phyloP scores from a whole-genome alignment of 495 filamentous ascomycete genomes.

The Trichocladium uniseriatum region DNA sequence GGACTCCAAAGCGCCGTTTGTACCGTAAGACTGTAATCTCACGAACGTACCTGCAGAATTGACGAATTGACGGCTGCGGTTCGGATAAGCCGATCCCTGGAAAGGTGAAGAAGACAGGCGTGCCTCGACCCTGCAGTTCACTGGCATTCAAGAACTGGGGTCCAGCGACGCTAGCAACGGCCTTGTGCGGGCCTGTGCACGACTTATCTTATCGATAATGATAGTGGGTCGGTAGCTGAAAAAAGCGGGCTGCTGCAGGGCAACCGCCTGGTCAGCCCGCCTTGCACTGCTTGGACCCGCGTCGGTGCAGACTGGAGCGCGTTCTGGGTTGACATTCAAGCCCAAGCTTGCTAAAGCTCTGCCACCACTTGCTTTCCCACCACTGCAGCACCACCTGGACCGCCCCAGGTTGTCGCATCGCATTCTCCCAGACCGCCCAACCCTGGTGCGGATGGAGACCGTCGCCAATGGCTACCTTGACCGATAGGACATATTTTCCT shows the following conservation, averaged over 20 bases:
- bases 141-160: no score
- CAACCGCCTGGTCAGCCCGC: background rate
- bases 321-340: no score
- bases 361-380: background rate
- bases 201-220: constrained; percentile 14
- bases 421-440: constrained; percentile 2
- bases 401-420: constrained; percentile 2
- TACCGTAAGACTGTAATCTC: background rate
- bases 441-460: constrained; percentile 28
- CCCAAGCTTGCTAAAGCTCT: background rate
- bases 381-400: background rate
- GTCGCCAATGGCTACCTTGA: constrained; percentile 57
- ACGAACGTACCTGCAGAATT: no score
- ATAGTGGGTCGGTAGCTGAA: constrained; percentile 2
- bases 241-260: constrained; percentile 6
- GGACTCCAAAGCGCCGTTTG: background rate
- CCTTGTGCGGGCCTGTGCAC: background rate
- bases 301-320: constrained; percentile 8
- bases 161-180: no score
- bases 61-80: background rate
- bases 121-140: no score
- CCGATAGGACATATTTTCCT: constrained; percentile 41
- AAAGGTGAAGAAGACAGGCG: background rate
- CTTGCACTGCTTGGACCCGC: constrained; percentile 9
- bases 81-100: constrained; percentile 2